These are phyloP conservation scores for Epichloe sylvatica DNA, from an alignment of 2,329 filamentous ascomycete species.

Conservation along the genomic window DNA sequence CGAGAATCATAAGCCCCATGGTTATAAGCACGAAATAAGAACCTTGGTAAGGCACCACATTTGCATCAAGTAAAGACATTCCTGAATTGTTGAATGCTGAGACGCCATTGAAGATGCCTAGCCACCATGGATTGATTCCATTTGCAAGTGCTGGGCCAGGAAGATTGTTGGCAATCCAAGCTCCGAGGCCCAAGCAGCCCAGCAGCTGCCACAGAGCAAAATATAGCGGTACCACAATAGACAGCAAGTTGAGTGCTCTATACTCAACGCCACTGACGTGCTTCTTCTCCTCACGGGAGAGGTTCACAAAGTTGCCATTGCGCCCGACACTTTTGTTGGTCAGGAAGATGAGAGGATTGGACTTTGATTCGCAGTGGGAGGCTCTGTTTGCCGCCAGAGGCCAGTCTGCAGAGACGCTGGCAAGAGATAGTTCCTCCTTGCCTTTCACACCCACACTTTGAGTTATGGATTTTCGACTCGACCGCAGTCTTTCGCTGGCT, in stretches of 20 bases:
- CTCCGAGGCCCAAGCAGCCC: slow-evolving; percentile 43
- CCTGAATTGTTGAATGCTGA: slow-evolving; percentile 61
- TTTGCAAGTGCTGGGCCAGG: slow-evolving; percentile 36
- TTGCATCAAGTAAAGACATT: slow-evolving; percentile 52
- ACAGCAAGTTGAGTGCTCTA: slow-evolving; percentile 44
- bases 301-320: slow-evolving; percentile 41
- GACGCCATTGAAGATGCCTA: slow-evolving; percentile 52
- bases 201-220: slow-evolving; percentile 45
- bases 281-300: slow-evolving; percentile 39
- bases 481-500: not conserved
- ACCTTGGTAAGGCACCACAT: slow-evolving; percentile 47
- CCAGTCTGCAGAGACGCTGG: not conserved
- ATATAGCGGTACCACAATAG: slow-evolving; percentile 47
- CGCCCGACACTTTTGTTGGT: slow-evolving; percentile 22
- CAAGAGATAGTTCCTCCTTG: no score
- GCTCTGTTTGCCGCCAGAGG: not conserved
- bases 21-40: slow-evolving; percentile 36
- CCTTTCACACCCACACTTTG: not conserved
- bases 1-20: slow-evolving; percentile 45
- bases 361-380: not conserved
- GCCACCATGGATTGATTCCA: slow-evolving; percentile 52
- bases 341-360: not conserved
- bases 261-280: slow-evolving; percentile 31
- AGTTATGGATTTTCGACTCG: not conserved
- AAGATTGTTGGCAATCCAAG: slow-evolving; percentile 42